These are phyloP conservation scores for Arachnomyces sp. DNA, from an alignment of 2,329 filamentous ascomycete species.

Conservation along the genomic window DNA sequence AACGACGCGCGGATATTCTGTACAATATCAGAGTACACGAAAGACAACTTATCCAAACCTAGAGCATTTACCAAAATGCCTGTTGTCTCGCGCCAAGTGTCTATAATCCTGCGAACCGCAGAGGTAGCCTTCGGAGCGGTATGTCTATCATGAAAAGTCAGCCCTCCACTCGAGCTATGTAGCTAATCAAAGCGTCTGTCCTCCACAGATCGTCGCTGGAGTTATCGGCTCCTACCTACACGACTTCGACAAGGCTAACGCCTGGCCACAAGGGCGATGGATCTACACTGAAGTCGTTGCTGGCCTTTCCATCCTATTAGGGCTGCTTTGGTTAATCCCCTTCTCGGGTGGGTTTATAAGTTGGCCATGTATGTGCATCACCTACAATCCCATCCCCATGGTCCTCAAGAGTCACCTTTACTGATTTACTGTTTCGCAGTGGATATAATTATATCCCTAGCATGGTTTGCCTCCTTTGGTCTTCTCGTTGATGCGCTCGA, in stretches of 20 bases:
- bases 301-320: conserved; percentile 58
- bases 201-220: conserved; percentile 50
- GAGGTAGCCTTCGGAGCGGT: conserved; percentile 65
- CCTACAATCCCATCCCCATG: too few species aligned
- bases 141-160: conserved; percentile 17
- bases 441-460: conserved; percentile 59
- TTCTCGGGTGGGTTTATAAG: conserved; percentile 59
- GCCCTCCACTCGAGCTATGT: conserved; percentile 16
- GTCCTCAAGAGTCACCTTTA: background rate
- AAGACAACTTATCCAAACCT: background rate
- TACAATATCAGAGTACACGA: too few species aligned
- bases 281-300: conserved; percentile 70
- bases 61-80: conserved; percentile 31
- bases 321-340: conserved; percentile 64
- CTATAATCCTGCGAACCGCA: conserved; percentile 50
- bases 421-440: conserved; percentile 23
- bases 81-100: conserved; percentile 46
- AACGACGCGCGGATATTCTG: too few species aligned
- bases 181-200: too few species aligned
- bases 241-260: conserved; percentile 35
- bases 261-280: conserved; percentile 54
- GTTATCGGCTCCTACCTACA: conserved; percentile 60
- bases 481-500: conserved; percentile 53
- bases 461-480: conserved; percentile 64
- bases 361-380: conserved; percentile 50